phyloP scores from a whole-genome alignment of 225 moss, liverwort and hornwort genomes.

The Sphagnum contortum region DNA sequence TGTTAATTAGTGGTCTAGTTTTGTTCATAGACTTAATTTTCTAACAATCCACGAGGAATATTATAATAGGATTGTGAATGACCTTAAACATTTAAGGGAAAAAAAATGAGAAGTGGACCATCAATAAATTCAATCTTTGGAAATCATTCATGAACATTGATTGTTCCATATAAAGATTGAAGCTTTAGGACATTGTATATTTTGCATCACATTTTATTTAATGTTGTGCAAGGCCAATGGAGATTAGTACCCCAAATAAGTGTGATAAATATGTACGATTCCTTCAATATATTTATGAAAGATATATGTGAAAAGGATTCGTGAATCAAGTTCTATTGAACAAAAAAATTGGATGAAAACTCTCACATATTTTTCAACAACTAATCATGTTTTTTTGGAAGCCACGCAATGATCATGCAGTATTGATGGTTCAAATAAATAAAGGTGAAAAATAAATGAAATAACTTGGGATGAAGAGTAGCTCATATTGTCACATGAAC shows the following conservation, averaged over 20 bases:
- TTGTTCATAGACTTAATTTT: not conserved
- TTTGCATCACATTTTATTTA: not conserved
- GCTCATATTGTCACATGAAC: not conserved
- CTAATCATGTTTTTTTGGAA: not conserved
- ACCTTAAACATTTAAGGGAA: not conserved
- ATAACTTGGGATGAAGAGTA: conserved; percentile 1
- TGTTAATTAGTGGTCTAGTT: no score
- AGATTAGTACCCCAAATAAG: not conserved
- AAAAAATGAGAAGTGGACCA: not conserved
- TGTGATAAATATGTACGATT: not conserved
- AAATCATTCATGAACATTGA: not conserved
- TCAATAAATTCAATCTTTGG: not conserved
- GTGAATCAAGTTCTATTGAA: not conserved
- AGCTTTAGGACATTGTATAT: not conserved
- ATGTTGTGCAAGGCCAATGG: not conserved
- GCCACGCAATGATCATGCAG: not conserved
- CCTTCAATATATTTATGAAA: not conserved
- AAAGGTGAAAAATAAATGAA: not conserved
- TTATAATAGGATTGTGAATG: not conserved
- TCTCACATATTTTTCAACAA: not conserved
- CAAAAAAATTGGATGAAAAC: not conserved
- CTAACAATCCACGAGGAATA: not conserved
- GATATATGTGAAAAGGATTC: not conserved
- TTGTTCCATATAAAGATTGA: no score
- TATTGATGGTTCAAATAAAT: not conserved